phyloP scores from a whole-genome alignment of 2,329 filamentous ascomycete species.

The Magnaporthiopsis rhizophila region DNA sequence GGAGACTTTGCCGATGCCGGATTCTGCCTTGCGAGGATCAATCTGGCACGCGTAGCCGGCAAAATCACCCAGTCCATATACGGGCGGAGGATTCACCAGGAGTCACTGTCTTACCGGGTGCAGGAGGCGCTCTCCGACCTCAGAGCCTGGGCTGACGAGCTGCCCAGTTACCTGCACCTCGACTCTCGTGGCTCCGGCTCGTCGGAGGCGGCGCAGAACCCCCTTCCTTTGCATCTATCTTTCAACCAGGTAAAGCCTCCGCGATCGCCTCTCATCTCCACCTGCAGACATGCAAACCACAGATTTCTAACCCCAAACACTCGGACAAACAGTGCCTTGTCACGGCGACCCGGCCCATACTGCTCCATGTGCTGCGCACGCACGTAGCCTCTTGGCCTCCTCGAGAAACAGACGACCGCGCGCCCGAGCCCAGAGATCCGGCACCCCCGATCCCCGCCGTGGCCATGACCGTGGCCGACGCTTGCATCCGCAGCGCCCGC shows the following conservation, averaged over 20 bases:
- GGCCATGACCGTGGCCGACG: slow-evolving; percentile 23
- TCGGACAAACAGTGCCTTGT: slow-evolving; percentile 25
- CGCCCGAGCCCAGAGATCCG: not conserved
- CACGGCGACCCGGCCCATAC: slow-evolving; percentile 23
- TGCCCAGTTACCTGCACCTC: slow-evolving; percentile 24
- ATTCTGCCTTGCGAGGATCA: slow-evolving; percentile 26
- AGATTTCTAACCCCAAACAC: not conserved
- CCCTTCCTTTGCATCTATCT: not conserved
- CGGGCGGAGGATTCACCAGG: slow-evolving; percentile 20
- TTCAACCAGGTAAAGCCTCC: slow-evolving; percentile 9
- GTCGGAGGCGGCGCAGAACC: slow-evolving; percentile 1
- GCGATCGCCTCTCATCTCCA: not conserved
- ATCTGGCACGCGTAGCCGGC: slow-evolving; percentile 26
- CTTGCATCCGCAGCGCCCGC: slow-evolving; percentile 23
- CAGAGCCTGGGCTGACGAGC: slow-evolving; percentile 21
- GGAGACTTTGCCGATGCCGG: slow-evolving; percentile 25
- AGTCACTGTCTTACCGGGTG: slow-evolving; percentile 23
- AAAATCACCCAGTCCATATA: slow-evolving; percentile 25
- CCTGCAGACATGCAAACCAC: not conserved
- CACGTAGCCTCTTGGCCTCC: slow-evolving; percentile 13
- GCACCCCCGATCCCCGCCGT: slow-evolving; percentile 18
- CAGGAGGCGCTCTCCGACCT: slow-evolving; percentile 23
- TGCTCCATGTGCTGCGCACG: slow-evolving; percentile 20
- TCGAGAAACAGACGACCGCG: not conserved
- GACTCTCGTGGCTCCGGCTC: slow-evolving; percentile 11